phyloP scores from a whole-genome alignment of 768 basidiomycete species.

The Mycena galopus region DNA sequence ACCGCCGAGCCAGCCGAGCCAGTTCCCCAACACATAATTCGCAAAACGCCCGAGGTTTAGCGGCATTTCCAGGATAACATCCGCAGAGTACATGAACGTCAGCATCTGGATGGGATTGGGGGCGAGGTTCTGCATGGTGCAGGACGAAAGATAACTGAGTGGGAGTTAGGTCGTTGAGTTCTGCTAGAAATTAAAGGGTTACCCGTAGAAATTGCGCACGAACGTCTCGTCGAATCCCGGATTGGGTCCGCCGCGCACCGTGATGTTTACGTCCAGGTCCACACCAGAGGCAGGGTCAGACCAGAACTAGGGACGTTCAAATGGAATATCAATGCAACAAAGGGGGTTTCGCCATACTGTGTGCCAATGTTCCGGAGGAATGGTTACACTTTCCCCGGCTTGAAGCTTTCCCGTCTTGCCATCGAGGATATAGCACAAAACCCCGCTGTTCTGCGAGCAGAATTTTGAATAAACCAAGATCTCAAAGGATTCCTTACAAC shows the following conservation, averaged over 20 bases:
- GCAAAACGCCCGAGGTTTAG: constrained; percentile 38
- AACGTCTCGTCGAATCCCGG: constrained; percentile 45
- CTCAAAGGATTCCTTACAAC: constrained; percentile 33
- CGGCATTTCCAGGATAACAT: constrained; percentile 43
- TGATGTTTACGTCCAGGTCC: constrained; percentile 43
- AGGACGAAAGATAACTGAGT: constrained; percentile 38
- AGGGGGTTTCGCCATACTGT: constrained; percentile 30
- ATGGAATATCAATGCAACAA: not conserved
- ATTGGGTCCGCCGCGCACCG: constrained; percentile 42
- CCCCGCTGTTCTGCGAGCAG: constrained; percentile 36
- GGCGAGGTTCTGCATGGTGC: constrained; percentile 38
- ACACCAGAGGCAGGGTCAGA: constrained; percentile 41
- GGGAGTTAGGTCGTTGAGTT: not conserved
- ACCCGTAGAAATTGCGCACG: constrained; percentile 43
- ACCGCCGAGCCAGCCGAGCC: constrained; percentile 41
- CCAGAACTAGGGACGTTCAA: constrained; percentile 37
- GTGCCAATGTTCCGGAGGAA: constrained; percentile 41
- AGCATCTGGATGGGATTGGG: constrained; percentile 45
- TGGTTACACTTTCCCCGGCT: constrained; percentile 40
- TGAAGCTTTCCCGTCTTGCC: constrained; percentile 41
- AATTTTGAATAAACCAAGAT: not conserved
- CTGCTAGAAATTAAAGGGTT: not conserved
- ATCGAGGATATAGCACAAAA: constrained; percentile 43
- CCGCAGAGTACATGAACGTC: constrained; percentile 43
- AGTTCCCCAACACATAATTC: constrained; percentile 40